phyloP scores from a whole-genome alignment of 495 filamentous ascomycete species.

The Penicillium alfredii region DNA sequence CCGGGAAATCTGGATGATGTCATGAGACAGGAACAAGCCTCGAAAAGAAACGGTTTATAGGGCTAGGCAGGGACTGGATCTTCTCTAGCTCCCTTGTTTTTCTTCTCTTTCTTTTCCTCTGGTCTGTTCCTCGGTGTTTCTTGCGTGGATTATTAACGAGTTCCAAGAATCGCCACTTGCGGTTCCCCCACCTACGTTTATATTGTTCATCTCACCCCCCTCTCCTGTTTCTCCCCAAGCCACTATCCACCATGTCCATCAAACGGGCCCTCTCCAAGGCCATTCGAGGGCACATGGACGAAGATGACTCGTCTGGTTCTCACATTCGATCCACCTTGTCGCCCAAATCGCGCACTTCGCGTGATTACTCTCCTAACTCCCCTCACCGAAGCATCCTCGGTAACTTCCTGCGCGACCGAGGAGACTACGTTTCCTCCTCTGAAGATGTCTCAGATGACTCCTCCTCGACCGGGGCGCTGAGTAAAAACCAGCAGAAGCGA shows the following conservation, averaged over 20 bases:
- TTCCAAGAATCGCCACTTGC: slow-evolving; percentile 7
- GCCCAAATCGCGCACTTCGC: slow-evolving; percentile 15
- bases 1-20: too few species aligned
- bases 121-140: too few species aligned
- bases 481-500: slow-evolving; percentile 52
- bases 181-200: not conserved
- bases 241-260: slow-evolving; percentile 35
- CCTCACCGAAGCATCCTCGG: slow-evolving; percentile 40
- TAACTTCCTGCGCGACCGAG: slow-evolving; percentile 34
- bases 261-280: slow-evolving; percentile 43
- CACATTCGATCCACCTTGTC: slow-evolving; percentile 11
- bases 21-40: too few species aligned
- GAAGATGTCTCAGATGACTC: slow-evolving; percentile 47
- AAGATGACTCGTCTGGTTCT: slow-evolving; percentile 22
- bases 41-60: too few species aligned
- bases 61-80: too few species aligned
- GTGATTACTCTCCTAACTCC: slow-evolving; percentile 16
- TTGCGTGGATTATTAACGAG: too few species aligned
- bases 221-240: slow-evolving; percentile 1
- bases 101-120: not conserved
- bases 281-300: slow-evolving; percentile 16
- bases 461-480: slow-evolving; percentile 27
- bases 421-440: slow-evolving; percentile 37
- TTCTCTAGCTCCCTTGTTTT: too few species aligned
- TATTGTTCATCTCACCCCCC: too few species aligned